Evolutionary conservation across 2,329 filamentous ascomycete genomes (phyloP), one percentile per base, ranked within the genome.

Genomic region (Sporothrix pseudoabietina): DNA sequence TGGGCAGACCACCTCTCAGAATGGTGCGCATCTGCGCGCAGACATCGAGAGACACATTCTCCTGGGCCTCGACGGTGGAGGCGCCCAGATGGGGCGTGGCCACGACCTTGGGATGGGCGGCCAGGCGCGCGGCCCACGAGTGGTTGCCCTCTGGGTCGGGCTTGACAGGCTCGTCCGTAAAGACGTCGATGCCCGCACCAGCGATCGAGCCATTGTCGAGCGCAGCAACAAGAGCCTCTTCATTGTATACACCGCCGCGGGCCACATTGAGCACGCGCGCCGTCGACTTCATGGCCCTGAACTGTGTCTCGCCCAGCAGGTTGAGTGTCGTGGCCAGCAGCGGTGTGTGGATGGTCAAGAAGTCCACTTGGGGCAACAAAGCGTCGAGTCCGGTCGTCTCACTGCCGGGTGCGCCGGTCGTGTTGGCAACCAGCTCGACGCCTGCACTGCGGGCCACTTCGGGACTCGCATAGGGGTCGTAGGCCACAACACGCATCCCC

Each of bases 41-140:
- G 9, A 95, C 93, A 77, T 95, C 93, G 75, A 94, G 87, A 1
- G 91, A 92, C 3, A 94, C 92, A 75, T 94, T 94, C 78, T 95
- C 92, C 80, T 96, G 92, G 0, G 93, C 93, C 84, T 96, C 93
- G 47, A 92, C 87, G 0, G 93, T 96, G 0, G 90, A 93, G 0
- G 93, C 93, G 8, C 92, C 92, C 0, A 96, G 85, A 80, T 96
- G 93, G 0, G 93, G 93, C 8, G 93, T 95, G 1, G 90, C 90
- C 1, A 95, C 89, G 0, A 94, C 92, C 76, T 88, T 90, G 0
- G 90, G 87, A 77, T 95, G 92, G 10, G 84, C 85, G 73, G 92
- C 87, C 9, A 96, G 84, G 61, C 85, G 85, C 12, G 85, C 86
- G 1, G 92, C 91, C 4, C 87, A 83, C 1, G 90, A 90, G 47